Base-by-base conservation (phyloP, 2,329 filamentous ascomycete species). In the Cercospora zeina region DNA sequence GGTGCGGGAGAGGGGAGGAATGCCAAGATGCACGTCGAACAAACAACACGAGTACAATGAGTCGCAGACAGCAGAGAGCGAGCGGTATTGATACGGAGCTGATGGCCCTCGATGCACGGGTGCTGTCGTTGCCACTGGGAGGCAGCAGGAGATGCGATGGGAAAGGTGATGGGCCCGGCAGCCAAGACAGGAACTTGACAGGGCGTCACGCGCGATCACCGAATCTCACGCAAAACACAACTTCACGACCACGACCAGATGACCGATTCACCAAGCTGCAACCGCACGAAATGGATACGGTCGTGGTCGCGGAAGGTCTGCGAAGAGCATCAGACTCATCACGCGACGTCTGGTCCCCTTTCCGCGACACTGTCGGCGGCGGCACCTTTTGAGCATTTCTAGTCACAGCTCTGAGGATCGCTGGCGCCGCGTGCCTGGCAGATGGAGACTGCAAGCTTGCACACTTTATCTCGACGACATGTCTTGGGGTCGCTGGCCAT, bases 401-500 rank as follows among this genome's bases (percentile, higher is more conserved):
- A 36, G 42, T 30, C 16, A 33, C 47, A 27, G 30, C 21, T 47
- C 24, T 42, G 21, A 31, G 55, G 53, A 57, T 56, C 59, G 59
- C 59, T 57, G 31, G 42, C 58, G 57, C 57, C 53, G 50, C 57
- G 51, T 63, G 11, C 36, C 56, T 59, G 31, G 45, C 56, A 59
- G 31, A 47, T 47, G 56, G 56, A 59, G 49, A 37, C 24, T 53
- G 56, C 47, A 58, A 59, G 42, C 56, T 59, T 59, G 49, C 31
- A 37, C 47, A 55, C 49, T 61, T 27, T 62, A 59, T 62, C 49
- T 53, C 50, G 34, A 64, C 62, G 59, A 62, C 62, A 64, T 50
- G 37, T 64, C 62, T 31, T 61, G 31, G 10, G 33, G 24, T 47
- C 54, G 39, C 39, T 34, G 37, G 9, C n/a, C 37, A 9, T 47